Percentiles rank a stretch among this genome's conserved stretches.
Evolutionary conservation across 805 yeast genomes (phyloP).

Genomic region (Komagataella pastoris): DNA sequence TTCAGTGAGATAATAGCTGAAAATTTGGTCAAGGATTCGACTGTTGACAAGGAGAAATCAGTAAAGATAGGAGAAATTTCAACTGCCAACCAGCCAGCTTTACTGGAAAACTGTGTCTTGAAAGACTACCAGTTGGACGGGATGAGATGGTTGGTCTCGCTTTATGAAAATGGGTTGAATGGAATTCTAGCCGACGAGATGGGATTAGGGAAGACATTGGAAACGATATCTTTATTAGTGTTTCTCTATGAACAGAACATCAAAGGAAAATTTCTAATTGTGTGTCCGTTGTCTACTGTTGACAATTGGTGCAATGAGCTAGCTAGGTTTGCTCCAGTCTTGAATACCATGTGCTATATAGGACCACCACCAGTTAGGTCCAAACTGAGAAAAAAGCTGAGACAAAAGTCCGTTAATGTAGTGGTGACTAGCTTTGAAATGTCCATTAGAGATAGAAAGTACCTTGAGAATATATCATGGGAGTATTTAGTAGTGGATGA

Average conservation of each 20-base stretch:
- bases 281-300: slow-evolving; percentile 76
- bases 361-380: slow-evolving; percentile 51
- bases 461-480: slow-evolving; percentile 48
- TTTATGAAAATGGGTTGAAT: slow-evolving; percentile 87
- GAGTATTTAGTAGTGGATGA: slow-evolving; percentile 85
- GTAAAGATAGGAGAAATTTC: slow-evolving; percentile 7
- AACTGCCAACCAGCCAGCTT: slow-evolving; percentile 32
- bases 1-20: slow-evolving; percentile 82
- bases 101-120: slow-evolving; percentile 44
- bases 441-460: slow-evolving; percentile 52
- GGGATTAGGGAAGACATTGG: slow-evolving; percentile 79
- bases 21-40: slow-evolving; percentile 32
- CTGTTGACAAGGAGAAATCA: slow-evolving; percentile 3
- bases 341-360: slow-evolving; percentile 49
- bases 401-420: slow-evolving; percentile 26
- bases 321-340: slow-evolving; percentile 53
- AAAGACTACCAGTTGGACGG: slow-evolving; percentile 86
- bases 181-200: slow-evolving; percentile 96
- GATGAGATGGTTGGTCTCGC: slow-evolving; percentile 76
- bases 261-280: slow-evolving; percentile 63
- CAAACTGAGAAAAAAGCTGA: slow-evolving; percentile 19
- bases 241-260: slow-evolving; percentile 70
- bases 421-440: slow-evolving; percentile 77
- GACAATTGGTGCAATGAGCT: slow-evolving; percentile 79
- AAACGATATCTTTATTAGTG: slow-evolving; percentile 68